phyloP scores from a whole-genome alignment of 225 moss, liverwort and hornwort genomes.

The Sphagnum contortum region DNA sequence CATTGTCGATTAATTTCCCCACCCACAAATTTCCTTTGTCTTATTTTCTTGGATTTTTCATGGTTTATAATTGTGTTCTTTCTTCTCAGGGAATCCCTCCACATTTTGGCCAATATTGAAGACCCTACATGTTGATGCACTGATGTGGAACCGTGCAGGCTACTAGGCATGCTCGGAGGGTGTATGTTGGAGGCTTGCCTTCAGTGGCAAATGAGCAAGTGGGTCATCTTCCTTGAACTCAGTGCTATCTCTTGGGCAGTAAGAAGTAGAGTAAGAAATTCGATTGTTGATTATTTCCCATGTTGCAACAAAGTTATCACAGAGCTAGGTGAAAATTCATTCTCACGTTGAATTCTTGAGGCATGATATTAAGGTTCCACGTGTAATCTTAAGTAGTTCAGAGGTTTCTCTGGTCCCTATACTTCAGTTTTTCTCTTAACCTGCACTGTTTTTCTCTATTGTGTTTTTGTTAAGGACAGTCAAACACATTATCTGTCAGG shows the following conservation, averaged over 20 bases:
- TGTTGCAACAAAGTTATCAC: background rate
- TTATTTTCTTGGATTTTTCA: too few relatives aligned
- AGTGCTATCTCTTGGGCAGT: too few relatives aligned
- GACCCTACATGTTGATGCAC: slow-evolving; percentile 1
- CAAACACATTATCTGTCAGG: slow-evolving; percentile 2
- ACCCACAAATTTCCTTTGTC: too few relatives aligned
- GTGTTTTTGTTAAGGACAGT: slow-evolving; percentile 15
- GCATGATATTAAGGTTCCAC: background rate
- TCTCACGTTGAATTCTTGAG: background rate
- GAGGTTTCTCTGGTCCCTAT: slow-evolving; percentile 11
- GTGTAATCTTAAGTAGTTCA: slow-evolving; percentile 3
- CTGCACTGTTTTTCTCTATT: slow-evolving; percentile 2
- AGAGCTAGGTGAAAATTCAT: too few relatives aligned
- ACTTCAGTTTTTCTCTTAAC: slow-evolving; percentile 3
- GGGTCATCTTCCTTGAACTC: slow-evolving; percentile 7
- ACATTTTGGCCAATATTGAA: background rate
- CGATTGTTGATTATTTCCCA: background rate
- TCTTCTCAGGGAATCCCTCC: too few relatives aligned
- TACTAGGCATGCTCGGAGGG: slow-evolving; percentile 93
- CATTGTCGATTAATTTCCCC: background rate
- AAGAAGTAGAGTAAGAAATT: background rate
- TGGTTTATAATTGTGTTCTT: too few relatives aligned
- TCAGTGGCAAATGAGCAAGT: slow-evolving; percentile 96
- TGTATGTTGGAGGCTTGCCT: slow-evolving; percentile 95
- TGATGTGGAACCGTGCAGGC: slow-evolving; percentile 20